These are phyloP conservation scores for Cryptococcus neoformans DNA, from an alignment of 1,284 basidiomycete genomes.

Conservation along the genomic window DNA sequence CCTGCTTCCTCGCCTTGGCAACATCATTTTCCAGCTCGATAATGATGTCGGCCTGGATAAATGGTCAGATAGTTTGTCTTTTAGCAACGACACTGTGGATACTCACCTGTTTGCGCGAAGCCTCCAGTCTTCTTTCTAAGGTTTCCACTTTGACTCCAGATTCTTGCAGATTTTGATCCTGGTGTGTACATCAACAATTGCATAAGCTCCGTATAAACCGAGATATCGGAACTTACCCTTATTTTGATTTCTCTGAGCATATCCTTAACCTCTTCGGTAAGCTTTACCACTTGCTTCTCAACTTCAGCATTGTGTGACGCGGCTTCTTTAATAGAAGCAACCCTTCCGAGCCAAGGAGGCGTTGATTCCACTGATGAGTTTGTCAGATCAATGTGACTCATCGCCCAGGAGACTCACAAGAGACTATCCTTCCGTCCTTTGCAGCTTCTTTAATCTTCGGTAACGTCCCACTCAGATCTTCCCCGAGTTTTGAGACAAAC, in stretches of 20 bases:
- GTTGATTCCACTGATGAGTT: conserved; percentile 62
- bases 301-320: conserved; percentile 86
- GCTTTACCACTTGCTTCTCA: conserved; percentile 76
- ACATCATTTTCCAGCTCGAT: conserved; percentile 76
- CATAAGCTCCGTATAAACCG: no score
- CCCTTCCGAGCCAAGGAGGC: conserved; percentile 84
- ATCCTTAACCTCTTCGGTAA: conserved; percentile 85
- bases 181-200: conserved; percentile 22
- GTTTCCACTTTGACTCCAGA: conserved; percentile 87
- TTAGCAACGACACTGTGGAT: conserved; percentile 29
- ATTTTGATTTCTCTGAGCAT: conserved; percentile 76
- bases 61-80: no score
- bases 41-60: conserved; percentile 63
- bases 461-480: conserved; percentile 66
- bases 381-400: background rate
- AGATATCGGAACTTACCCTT: conserved; percentile 36
- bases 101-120: conserved; percentile 68
- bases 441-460: conserved; percentile 70
- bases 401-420: conserved; percentile 56
- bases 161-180: conserved; percentile 90
- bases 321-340: conserved; percentile 78
- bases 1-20: conserved; percentile 75
- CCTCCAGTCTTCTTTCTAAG: conserved; percentile 88
- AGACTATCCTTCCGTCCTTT: conserved; percentile 58
- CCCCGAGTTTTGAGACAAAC: conserved; percentile 64